Conservation (phyloP, 2,329 filamentous ascomycete species). For the Aspergillus sp. region DNA sequence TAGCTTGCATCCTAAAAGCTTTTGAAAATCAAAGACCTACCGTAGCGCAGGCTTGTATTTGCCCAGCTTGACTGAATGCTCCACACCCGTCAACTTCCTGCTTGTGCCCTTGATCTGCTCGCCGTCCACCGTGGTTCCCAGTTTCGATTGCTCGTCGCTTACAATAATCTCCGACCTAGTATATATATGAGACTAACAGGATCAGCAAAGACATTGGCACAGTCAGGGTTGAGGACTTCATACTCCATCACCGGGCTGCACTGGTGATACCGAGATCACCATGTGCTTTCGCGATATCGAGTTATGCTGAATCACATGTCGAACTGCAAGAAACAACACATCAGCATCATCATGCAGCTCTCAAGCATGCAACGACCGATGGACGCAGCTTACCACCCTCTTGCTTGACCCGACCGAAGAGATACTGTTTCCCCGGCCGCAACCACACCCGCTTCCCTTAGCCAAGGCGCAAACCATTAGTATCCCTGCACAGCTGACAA, state of each 20-base stretch:
- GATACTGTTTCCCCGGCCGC: constrained; percentile 73
- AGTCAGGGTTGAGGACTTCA: constrained; percentile 18
- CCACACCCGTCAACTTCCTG: constrained; percentile 49
- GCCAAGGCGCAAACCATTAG: constrained; percentile 2
- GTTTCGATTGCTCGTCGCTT: constrained; percentile 75
- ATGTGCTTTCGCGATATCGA: constrained; percentile 86
- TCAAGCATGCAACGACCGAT: not conserved
- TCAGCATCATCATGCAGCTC: not conserved
- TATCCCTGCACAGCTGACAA: not conserved
- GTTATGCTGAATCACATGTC: constrained; percentile 67
- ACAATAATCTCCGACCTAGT: constrained; percentile 64
- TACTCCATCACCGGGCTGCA: constrained; percentile 62
- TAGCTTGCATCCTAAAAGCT: constrained; percentile 1
- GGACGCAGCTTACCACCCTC: constrained; percentile 47
- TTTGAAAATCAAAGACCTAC: constrained; percentile 16
- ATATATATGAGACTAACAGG: constrained; percentile 52
- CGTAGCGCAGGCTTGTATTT: constrained; percentile 53
- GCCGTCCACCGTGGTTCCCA: constrained; percentile 73
- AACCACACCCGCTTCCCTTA: constrained; percentile 72
- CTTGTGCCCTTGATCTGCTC: constrained; percentile 59
- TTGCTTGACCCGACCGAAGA: constrained; percentile 70
- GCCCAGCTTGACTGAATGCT: constrained; percentile 65
- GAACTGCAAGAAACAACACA: constrained; percentile 41
- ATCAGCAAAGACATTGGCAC: constrained; percentile 6
- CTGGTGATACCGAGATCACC: constrained; percentile 62